phyloP scores from a whole-genome alignment of 495 filamentous ascomycete species.

The Articulospora tetracladia region DNA sequence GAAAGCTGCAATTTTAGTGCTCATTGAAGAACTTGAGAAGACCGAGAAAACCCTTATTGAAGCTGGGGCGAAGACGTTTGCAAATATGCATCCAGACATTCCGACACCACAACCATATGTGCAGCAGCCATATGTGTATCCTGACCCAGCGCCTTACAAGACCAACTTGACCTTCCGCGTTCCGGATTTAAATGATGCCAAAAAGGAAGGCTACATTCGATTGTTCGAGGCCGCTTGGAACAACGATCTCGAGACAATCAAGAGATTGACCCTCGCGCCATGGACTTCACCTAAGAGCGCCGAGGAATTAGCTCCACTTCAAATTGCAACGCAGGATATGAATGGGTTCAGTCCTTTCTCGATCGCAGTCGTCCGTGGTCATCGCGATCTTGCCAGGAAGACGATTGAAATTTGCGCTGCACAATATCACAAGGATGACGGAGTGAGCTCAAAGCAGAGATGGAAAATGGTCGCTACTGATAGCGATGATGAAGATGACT shows the following conservation, averaged over 20 bases:
- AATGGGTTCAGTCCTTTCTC: slow-evolving; percentile 51
- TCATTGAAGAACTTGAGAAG: slow-evolving; percentile 46
- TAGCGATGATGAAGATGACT: slow-evolving; percentile 45
- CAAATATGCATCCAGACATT: slow-evolving; percentile 56
- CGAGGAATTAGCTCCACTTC: slow-evolving; percentile 48
- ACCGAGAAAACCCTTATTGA: slow-evolving; percentile 48
- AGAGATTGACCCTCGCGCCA: slow-evolving; percentile 39
- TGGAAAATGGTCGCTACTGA: slow-evolving; percentile 39
- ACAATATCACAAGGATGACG: slow-evolving; percentile 54
- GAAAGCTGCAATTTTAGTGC: slow-evolving; percentile 39
- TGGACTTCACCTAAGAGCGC: slow-evolving; percentile 37
- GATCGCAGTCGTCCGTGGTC: slow-evolving; percentile 59
- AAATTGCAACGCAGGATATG: slow-evolving; percentile 54
- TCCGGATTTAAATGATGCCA: slow-evolving; percentile 46
- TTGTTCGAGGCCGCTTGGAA: slow-evolving; percentile 65
- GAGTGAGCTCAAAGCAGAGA: slow-evolving; percentile 32
- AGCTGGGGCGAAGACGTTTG: slow-evolving; percentile 60
- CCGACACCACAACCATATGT: slow-evolving; percentile 10
- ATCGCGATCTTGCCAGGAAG: slow-evolving; percentile 54
- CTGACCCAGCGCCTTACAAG: slow-evolving; percentile 35
- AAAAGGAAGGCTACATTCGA: slow-evolving; percentile 52
- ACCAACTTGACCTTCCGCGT: slow-evolving; percentile 44
- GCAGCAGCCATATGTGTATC: background rate
- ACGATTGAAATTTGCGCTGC: slow-evolving; percentile 62
- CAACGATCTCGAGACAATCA: slow-evolving; percentile 59